A percentile compares a stretch with the other conserved stretches of the same genome.
Evolutionary conservation across 1,284 basidiomycete genomes (phyloP).

Genomic region (Ganoderma leucocontextum): DNA sequence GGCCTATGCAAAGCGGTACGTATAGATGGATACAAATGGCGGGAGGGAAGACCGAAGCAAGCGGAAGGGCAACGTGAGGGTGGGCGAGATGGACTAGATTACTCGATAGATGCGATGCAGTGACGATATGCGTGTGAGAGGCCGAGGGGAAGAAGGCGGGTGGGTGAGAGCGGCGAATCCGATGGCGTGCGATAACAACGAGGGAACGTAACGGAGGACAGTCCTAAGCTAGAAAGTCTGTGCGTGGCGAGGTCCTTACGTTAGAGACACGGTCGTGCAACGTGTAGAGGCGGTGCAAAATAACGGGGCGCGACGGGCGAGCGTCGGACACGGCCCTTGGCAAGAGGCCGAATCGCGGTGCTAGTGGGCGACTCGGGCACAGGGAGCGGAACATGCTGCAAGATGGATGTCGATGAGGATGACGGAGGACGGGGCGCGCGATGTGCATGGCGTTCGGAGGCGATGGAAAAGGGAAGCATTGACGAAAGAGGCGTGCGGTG

Average conservation of each 20-base stretch:
- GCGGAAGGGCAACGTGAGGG: conserved; percentile 13
- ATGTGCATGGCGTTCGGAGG: conserved; percentile 7
- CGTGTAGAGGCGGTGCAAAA: conserved; percentile 9
- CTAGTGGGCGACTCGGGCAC: conserved; percentile 4
- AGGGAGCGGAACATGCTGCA: conserved; percentile 1
- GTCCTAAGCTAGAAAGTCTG: conserved; percentile 27
- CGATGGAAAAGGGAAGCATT: conserved; percentile 2
- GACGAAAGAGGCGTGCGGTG: conserved; percentile 11
- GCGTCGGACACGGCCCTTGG: conserved; percentile 5
- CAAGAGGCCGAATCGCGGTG: not conserved
- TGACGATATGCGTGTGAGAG: conserved; percentile 25
- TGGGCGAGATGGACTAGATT: conserved; percentile 20
- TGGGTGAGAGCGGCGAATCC: conserved; percentile 19
- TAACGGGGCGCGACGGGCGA: conserved; percentile 16
- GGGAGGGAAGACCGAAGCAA: conserved; percentile 14
- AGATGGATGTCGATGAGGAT: conserved; percentile 4
- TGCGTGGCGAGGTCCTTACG: conserved; percentile 29
- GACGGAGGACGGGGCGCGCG: conserved; percentile 8
- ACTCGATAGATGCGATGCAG: conserved; percentile 28
- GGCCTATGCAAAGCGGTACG: conserved; percentile 18
- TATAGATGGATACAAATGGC: conserved; percentile 23
- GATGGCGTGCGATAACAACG: conserved; percentile 32
- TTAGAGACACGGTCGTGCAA: conserved; percentile 18
- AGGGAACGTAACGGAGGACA: conserved; percentile 28
- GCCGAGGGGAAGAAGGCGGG: conserved; percentile 13